These are phyloP conservation scores for Miscanthus sacchariflorus DNA, from an alignment of 202 grass and related monocot species.

Conservation along the genomic window DNA sequence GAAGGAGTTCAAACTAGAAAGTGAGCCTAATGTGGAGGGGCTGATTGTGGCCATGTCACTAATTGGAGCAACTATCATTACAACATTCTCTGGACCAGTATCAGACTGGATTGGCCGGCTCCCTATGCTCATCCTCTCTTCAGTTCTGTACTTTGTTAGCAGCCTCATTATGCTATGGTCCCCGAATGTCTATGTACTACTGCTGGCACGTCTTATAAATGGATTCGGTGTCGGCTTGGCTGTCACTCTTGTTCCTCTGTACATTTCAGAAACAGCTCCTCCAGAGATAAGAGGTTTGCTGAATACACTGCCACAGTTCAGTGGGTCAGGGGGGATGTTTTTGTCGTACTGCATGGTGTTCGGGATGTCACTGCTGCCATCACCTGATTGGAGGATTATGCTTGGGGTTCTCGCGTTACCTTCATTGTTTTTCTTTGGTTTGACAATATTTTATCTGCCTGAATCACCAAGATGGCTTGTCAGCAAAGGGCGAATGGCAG, in stretches of 20 bases:
- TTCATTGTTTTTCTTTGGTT: constrained; percentile 64
- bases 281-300: constrained; percentile 67
- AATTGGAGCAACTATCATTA: constrained; percentile 67
- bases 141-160: constrained; percentile 67
- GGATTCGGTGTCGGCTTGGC: constrained; percentile 71
- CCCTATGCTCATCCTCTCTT: constrained; percentile 67
- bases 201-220: constrained; percentile 66
- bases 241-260: constrained; percentile 65
- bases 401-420: constrained; percentile 76
- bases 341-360: constrained; percentile 81
- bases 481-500: constrained; percentile 78
- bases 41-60: constrained; percentile 78
- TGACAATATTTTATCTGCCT: constrained; percentile 75
- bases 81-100: constrained; percentile 59
- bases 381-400: constrained; percentile 79
- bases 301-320: constrained; percentile 80
- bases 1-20: constrained; percentile 73
- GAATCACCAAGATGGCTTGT: constrained; percentile 88
- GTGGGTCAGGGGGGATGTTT: constrained; percentile 75
- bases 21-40: constrained; percentile 67
- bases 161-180: no score
- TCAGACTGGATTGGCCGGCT: constrained; percentile 65
- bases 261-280: constrained; percentile 81
- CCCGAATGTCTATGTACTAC: constrained; percentile 51
- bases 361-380: constrained; percentile 63